Base-by-base conservation (phyloP, 2,329 filamentous ascomycete genomes). In the Monascus ruber region DNA sequence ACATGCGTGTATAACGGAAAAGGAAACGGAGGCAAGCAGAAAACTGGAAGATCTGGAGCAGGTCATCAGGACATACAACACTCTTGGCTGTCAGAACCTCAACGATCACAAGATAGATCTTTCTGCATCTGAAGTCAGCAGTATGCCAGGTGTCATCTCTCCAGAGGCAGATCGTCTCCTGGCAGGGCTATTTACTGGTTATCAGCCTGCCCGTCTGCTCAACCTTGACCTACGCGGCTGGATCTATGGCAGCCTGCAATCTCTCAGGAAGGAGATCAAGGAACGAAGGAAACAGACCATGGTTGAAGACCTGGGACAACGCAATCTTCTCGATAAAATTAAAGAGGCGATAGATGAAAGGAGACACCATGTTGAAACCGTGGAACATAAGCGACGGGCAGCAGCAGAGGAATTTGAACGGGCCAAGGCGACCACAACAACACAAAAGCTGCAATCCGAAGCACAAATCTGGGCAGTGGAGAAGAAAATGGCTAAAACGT, bases 281-380 rank as follows among this genome's bases (percentile, higher is more conserved):
- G 87, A 95, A 59, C 76, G 91, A 39, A 76, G 89, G 37, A 86
- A 83, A 45, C 69, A 76, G 4, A 83, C 83, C 1, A 79, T 94
- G 54, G 89, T 96, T 56, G 79, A 81, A 38, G 91, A 95, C 71
- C 84, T 95, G 75, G 89, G 91, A 56, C 87, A 93, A 49, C 84
- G 94, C 54, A 91, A 96, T 59, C 73, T 94, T 47, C 76, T 98
- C 6, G 88, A 96, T 60, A 85, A 84, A 50, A 89, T 95, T 59
- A 91, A 91, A 61, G 93, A 98, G 64, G 87, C 88, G 10, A 91
- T 98, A 62, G 88, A 95, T 58, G 89, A 98, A 64, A 95, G 94
- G 68, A 76, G 82, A 45, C 83, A 81, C 48, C 91, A 98, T 59
- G 85, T 98, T 11, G 89, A 95, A 58, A 84, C 86, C 3, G 71